Percentiles rank a stretch among this genome's conserved stretches.
phyloP scores from a whole-genome alignment of 768 basidiomycete genomes.

The Lactarius evosmus region DNA sequence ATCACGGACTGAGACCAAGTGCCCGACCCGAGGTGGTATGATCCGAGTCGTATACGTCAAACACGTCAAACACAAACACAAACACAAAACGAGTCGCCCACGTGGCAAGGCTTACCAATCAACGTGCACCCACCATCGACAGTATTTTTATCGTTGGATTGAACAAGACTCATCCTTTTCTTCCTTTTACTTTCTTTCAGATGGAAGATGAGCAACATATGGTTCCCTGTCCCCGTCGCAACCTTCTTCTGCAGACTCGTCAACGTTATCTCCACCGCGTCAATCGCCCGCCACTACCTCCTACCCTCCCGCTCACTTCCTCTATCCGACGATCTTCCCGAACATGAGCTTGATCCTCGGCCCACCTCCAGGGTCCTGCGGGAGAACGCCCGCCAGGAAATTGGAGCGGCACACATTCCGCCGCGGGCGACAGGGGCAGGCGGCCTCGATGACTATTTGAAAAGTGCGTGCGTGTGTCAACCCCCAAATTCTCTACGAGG shows the following conservation, averaged over 20 bases:
- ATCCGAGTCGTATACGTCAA: neutral
- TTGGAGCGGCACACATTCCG: neutral
- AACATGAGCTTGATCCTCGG: neutral
- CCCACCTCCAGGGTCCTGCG: neutral
- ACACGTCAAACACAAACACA: no score
- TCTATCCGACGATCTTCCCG: slow-evolving; percentile 7
- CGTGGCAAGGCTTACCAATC: neutral
- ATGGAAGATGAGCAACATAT: slow-evolving; percentile 43
- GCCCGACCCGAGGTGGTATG: no score
- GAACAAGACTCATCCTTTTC: neutral
- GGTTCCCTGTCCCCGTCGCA: slow-evolving; percentile 57
- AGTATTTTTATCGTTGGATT: neutral
- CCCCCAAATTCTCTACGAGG: neutral
- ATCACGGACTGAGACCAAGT: neutral
- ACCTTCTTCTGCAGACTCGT: slow-evolving; percentile 61
- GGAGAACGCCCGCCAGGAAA: neutral
- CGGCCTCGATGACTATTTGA: slow-evolving; percentile 3
- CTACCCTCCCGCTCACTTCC: slow-evolving; percentile 31
- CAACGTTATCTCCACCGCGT: slow-evolving; percentile 66
- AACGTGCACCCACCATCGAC: neutral
- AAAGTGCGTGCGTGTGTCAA: slow-evolving; percentile 7
- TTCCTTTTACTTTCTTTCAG: neutral
- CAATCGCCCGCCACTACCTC: slow-evolving; percentile 64
- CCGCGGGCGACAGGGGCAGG: slow-evolving; percentile 1
- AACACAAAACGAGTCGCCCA: neutral